Evolutionary conservation across 345 rosid species (phyloP).

Genomic region (Citrus inodora): DNA sequence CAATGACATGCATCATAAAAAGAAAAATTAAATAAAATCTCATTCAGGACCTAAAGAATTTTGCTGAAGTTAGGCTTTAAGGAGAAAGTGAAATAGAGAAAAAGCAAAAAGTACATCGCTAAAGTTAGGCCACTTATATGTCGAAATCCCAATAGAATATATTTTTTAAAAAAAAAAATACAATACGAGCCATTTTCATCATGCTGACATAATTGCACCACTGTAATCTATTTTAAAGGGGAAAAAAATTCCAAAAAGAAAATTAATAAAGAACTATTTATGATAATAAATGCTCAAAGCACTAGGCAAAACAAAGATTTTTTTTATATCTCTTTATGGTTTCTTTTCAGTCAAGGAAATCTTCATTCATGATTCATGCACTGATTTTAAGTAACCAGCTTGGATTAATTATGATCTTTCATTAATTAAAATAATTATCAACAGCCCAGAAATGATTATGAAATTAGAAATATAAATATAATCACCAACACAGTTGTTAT

Average conservation of each 20-base stretch:
- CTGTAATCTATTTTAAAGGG: background rate
- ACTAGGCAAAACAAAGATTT: background rate
- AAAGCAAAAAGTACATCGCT: background rate
- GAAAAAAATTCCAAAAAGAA: background rate
- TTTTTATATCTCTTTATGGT: too few relatives aligned
- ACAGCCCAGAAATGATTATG: too few relatives aligned
- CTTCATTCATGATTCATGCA: too few relatives aligned
- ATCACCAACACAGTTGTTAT: too few relatives aligned
- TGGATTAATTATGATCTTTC: too few relatives aligned
- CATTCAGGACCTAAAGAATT: background rate
- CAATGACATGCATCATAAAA: background rate
- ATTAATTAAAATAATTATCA: too few relatives aligned
- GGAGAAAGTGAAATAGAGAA: background rate
- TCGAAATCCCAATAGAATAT: too few relatives aligned
- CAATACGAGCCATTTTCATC: background rate
- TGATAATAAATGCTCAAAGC: background rate
- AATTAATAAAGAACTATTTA: too few relatives aligned
- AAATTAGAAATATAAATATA: too few relatives aligned
- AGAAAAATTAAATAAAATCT: background rate
- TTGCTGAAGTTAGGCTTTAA: background rate
- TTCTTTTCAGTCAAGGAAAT: too few relatives aligned
- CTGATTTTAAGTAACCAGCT: too few relatives aligned
- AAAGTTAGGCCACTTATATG: background rate
- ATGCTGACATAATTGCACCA: background rate
- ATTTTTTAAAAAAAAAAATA: too few relatives aligned